phyloP scores from a whole-genome alignment of 345 rosid species.

The Trapa bicornis region DNA sequence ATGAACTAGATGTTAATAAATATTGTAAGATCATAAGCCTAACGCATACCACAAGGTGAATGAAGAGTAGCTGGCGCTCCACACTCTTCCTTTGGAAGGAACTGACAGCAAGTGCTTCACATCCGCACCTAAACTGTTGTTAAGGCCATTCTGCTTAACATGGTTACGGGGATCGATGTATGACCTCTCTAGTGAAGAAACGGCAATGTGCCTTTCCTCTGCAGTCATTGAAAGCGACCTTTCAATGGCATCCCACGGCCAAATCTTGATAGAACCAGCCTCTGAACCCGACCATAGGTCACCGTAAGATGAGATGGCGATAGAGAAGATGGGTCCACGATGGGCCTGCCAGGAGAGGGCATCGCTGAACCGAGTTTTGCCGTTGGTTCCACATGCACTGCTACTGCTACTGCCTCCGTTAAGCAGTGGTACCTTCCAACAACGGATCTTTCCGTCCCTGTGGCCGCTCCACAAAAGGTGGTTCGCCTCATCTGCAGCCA shows the following conservation, averaged over 20 bases:
- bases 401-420: not conserved
- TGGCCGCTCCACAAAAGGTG: constrained; percentile 82
- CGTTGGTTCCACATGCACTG: constrained; percentile 1
- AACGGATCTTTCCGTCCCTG: constrained; percentile 68
- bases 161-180: constrained; percentile 68
- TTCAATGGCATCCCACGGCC: constrained; percentile 82
- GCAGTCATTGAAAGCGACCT: constrained; percentile 47
- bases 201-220: constrained; percentile 57
- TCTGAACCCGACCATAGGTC: constrained; percentile 98
- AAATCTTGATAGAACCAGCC: constrained; percentile 63
- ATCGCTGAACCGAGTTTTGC: constrained; percentile 36
- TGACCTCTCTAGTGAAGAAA: constrained; percentile 56
- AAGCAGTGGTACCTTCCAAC: constrained; percentile 46
- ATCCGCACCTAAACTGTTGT: constrained; percentile 58
- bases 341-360: constrained; percentile 80
- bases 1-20: not conserved
- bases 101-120: constrained; percentile 66
- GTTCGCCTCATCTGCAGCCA: constrained; percentile 60
- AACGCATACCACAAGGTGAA: constrained; percentile 64
- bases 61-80: constrained; percentile 65
- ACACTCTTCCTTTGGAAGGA: constrained; percentile 54
- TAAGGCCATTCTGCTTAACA: constrained; percentile 45
- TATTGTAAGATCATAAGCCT: not conserved
- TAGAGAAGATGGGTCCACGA: constrained; percentile 69
- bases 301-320: constrained; percentile 59